Evolutionary conservation across 768 basidiomycete genomes (phyloP).

Genomic region (Lactifluus piperatus): DNA sequence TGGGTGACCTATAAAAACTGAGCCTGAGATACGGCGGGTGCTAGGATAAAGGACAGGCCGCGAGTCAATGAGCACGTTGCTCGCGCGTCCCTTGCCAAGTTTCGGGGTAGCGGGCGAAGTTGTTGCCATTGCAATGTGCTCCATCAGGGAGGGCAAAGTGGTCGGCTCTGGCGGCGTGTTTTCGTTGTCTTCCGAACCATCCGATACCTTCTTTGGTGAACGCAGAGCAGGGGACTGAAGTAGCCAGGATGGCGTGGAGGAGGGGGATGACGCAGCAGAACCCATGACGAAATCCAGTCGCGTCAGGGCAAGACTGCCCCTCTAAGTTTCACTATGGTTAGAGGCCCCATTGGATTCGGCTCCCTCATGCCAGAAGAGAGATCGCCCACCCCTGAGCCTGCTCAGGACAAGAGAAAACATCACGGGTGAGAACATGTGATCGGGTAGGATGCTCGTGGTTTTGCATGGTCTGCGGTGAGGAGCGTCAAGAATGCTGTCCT

Average conservation of each 20-base stretch:
- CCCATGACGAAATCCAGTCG: constrained; percentile 13
- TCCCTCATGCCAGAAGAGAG: too few relatives aligned
- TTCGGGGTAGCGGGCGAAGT: constrained; percentile 27
- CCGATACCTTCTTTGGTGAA: constrained; percentile 22
- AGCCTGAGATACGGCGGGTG: too few relatives aligned
- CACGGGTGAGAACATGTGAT: constrained; percentile 5
- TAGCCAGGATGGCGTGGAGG: constrained; percentile 17
- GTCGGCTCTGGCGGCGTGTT: constrained; percentile 39
- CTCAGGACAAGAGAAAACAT: too few relatives aligned
- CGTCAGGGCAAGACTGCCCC: constrained; percentile 10
- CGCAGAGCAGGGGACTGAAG: constrained; percentile 15
- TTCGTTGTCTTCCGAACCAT: constrained; percentile 43
- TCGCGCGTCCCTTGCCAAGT: constrained; percentile 39
- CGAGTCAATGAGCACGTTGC: constrained; percentile 27
- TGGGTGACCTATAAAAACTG: too few relatives aligned
- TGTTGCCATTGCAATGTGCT: constrained; percentile 37
- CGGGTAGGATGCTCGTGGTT: neutral
- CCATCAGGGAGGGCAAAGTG: constrained; percentile 32
- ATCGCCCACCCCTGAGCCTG: too few relatives aligned
- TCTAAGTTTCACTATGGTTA: too few relatives aligned
- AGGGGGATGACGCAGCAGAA: neutral
- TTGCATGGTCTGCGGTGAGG: constrained; percentile 20
- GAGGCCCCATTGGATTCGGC: too few relatives aligned
- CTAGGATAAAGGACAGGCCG: too few relatives aligned
- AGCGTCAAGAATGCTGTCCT: neutral